These are phyloP conservation scores for Hortiboletus rubellus DNA, from an alignment of 1,284 basidiomycete species.

Conservation along the genomic window DNA sequence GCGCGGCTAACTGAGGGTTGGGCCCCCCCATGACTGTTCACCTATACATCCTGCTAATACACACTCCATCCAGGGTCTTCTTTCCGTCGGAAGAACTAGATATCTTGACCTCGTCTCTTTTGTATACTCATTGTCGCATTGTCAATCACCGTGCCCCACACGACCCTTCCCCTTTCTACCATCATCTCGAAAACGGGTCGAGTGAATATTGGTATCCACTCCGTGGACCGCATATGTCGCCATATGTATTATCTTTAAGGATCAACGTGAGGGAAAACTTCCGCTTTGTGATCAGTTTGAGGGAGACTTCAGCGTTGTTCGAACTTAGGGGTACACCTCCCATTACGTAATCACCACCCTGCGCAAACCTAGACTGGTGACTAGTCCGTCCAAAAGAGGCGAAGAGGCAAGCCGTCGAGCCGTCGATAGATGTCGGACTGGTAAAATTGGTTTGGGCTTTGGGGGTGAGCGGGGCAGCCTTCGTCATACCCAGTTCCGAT, in stretches of 20 bases:
- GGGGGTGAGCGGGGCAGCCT: too few relatives aligned
- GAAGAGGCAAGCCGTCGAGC: too few relatives aligned
- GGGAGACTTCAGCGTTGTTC: too few relatives aligned
- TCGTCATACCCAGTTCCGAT: too few relatives aligned
- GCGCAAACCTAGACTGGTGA: too few relatives aligned
- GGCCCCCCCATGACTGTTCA: conserved; percentile 35
- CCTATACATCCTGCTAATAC: conserved; percentile 3
- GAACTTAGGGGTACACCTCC: too few relatives aligned
- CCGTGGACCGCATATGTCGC: conserved; percentile 5
- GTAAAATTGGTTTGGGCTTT: too few relatives aligned
- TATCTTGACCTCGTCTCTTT: conserved; percentile 8
- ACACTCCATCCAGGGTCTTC: conserved; percentile 62
- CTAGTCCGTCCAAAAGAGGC: too few relatives aligned
- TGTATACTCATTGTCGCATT: conserved; percentile 2
- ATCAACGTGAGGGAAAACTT: conserved; percentile 1
- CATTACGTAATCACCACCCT: background rate
- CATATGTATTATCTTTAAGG: conserved; percentile 20
- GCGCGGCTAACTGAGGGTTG: conserved; percentile 96
- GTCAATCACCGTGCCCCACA: background rate
- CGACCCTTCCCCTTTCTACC: background rate
- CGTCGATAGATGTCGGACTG: too few relatives aligned
- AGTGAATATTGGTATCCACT: conserved; percentile 14
- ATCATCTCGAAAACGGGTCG: conserved; percentile 11
- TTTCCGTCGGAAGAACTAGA: conserved; percentile 84
- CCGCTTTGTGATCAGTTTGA: background rate